Percentiles rank a stretch among this genome's conserved stretches.
Conservation (phyloP, 2,329 filamentous ascomycete species). For the Ceratocystis lukuohia region DNA sequence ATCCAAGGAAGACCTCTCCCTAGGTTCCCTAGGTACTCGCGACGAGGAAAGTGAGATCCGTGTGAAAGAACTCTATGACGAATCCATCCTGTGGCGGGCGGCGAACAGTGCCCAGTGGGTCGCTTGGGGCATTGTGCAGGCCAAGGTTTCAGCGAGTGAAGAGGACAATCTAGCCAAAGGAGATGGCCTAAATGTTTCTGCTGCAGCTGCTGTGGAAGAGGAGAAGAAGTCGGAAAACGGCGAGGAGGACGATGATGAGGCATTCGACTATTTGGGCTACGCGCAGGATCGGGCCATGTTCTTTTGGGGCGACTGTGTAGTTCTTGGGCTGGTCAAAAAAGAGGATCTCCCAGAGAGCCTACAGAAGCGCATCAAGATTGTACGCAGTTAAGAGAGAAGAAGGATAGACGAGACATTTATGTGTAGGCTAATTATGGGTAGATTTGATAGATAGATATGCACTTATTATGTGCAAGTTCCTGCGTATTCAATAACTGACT, state of each 20-base stretch:
- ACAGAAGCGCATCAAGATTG: constrained; percentile 50
- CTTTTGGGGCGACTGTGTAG: constrained; percentile 84
- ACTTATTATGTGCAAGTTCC: background rate
- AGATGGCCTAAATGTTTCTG: background rate
- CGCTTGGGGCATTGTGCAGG: constrained; percentile 93
- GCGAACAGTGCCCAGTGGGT: constrained; percentile 87
- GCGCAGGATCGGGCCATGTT: constrained; percentile 82
- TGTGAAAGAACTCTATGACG: constrained; percentile 57
- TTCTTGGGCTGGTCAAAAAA: constrained; percentile 56
- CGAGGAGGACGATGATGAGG: constrained; percentile 40
- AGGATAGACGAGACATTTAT: background rate
- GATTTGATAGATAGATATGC: background rate
- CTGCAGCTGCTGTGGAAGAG: constrained; percentile 20
- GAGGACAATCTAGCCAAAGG: constrained; percentile 20
- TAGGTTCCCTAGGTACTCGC: constrained; percentile 33
- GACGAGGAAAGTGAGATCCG: constrained; percentile 54
- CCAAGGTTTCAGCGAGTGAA: constrained; percentile 45
- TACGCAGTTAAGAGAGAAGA: constrained; percentile 42
- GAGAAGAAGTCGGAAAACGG: constrained; percentile 19
- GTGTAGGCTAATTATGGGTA: background rate
- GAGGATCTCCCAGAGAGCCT: constrained; percentile 66
- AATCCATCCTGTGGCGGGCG: constrained; percentile 72
- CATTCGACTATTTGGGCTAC: constrained; percentile 89
- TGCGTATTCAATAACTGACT: background rate
- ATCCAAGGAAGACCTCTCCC: constrained; percentile 39